Base-by-base conservation (phyloP, 2,329 filamentous ascomycete genomes). In the Microdochium bolleyi region DNA sequence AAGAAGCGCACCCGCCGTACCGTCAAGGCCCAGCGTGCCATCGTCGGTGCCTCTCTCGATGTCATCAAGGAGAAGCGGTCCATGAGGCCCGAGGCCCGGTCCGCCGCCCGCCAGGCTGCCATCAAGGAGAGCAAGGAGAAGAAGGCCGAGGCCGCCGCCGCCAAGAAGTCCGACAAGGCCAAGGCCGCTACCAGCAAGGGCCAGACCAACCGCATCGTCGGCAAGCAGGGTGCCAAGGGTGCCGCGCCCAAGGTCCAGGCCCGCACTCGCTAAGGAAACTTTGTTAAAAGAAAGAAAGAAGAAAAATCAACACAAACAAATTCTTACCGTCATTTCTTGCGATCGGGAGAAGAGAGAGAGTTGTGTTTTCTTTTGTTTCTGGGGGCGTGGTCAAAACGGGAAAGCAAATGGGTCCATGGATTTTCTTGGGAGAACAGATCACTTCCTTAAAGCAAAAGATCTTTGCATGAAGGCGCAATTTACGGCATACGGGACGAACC, bases 91-190 rank as follows among this genome's bases (percentile, higher is more conserved):
- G 94, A 97, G 82, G 92, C 91, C 73, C 92, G 94, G 74, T 82
- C 85, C 68, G 94, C 94, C 69, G 92, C 91, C 71, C 92, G 94
- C 72, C 79, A 82, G 64, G 80, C 85, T 66, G 92, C 94, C 74
- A 92, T 97, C 80, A 92, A 92, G 83, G 91, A 95, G 73, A 89
- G 85, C 80, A 99, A 99, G 88, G 92, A 95, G 76, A 96, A 97
- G 91, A 95, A 95, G 83, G 79, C 85, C 62, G 91, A 85, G 60
- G 82, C 84, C 58, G 86, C 89, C 76, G 88, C 84, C 73, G 85
- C 84, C 75, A 99, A 97, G 90, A 99, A 97, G 89, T 88, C 89
- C 56, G 92, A 97, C 79, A 99, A 99, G 90, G 94, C 94, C 68
- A 97, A 97, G 89, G 83, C 87, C 64, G 67, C 64, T 58, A 82